Evolutionary conservation across 768 basidiomycete genomes (phyloP), one percentile per base, ranked within the genome.

Genomic region (Cyclocybe aegerita): DNA sequence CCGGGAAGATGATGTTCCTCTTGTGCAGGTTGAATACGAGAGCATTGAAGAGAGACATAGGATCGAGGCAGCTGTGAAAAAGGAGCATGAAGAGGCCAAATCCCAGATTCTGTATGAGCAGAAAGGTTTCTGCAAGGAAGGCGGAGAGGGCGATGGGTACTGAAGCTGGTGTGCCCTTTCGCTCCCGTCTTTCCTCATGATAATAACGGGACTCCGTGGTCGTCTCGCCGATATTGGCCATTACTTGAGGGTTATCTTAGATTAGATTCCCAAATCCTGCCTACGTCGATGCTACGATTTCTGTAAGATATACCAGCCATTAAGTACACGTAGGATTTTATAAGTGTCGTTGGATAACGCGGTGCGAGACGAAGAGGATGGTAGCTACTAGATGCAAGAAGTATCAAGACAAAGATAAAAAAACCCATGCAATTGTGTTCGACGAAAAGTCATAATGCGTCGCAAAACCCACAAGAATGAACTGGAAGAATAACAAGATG

Each of bases 101-200:
- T 83, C 93, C 32, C 80, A 90, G 60, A 79, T 96, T 37, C 71
- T 98, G 50, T 90, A 80, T 60, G 83, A 90, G 64, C 78, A 90
- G 65, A 83, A 85, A 57, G 96, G 96, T 2, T 98, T 96, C 69
- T 93, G 87, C 65, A 92, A 87, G 66, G 96, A 98, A 66, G 94
- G 93, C 9, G 91, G 93, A 34, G 96, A 98, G 72, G 95, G 95
- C 7, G 96, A 98, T 67, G 93, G 93, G 9, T 98, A 98, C 68
- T 97, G 71, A 78, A 23, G 5, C 23, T 23, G 23, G 23, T 23
- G 23, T 30, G 8, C 36, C 30, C 7, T 11, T 10, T 31, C 36
- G 10, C 7, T 38, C 6, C 36, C 46, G 2, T 9, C 17, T 11
- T 29, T 23, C 35, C 9, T n/a, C 32, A 31, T 23, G 43, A 14